A percentile compares a stretch with the other conserved stretches of the same genome.
phyloP scores from a whole-genome alignment of 352 stramenopile genomes.

The Pythium sp. region DNA sequence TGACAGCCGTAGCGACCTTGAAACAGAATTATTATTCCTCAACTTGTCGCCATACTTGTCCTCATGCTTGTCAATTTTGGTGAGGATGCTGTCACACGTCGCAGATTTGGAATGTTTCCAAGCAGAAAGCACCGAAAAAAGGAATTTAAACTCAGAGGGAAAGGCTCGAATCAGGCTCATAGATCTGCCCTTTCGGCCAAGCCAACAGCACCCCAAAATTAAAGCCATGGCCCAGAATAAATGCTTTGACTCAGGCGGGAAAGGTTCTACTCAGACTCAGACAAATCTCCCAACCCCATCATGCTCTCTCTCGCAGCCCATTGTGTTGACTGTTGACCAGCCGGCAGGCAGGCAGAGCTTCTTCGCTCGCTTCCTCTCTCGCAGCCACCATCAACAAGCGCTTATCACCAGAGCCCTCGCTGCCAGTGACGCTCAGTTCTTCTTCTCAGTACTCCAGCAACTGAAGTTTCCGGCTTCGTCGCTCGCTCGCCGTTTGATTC shows the following conservation, averaged over 20 bases:
- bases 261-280: constrained; percentile 17
- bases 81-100: constrained; percentile 1
- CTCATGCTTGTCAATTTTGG: not conserved
- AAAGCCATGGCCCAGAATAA: too few relatives aligned
- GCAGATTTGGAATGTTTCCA: constrained; percentile 1
- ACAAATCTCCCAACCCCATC: not conserved
- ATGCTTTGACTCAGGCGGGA: not conserved
- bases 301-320: not conserved
- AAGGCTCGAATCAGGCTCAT: not conserved
- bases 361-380: not conserved
- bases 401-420: not conserved
- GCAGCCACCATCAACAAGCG: not conserved
- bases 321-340: not conserved
- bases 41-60: constrained; percentile 1
- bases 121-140: not conserved
- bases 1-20: not conserved
- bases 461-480: not conserved
- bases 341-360: not conserved
- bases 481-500: not conserved
- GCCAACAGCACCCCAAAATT: too few relatives aligned
- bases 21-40: not conserved
- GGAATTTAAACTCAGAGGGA: not conserved
- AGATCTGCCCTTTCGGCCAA: too few relatives aligned
- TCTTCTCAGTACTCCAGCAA: not conserved
- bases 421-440: not conserved